Evolutionary conservation across 768 basidiomycete species (phyloP), one percentile per base, ranked within the genome.

Genomic region (Phylloporus sp.): DNA sequence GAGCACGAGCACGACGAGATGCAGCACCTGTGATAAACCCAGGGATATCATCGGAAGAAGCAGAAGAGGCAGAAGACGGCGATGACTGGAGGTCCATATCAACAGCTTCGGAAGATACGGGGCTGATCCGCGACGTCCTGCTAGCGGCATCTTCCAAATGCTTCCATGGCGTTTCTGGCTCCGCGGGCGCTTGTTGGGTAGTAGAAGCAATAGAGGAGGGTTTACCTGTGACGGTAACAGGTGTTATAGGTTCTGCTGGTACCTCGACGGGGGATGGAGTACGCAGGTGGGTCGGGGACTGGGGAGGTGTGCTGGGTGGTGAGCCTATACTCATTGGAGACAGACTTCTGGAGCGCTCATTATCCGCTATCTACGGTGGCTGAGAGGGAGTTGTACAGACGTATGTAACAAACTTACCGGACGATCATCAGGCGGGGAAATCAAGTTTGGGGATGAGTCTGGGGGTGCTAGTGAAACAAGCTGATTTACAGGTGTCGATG

Each of bases 251-350:
- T 1, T 52, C 59, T 23, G 36, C 29, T 10, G 42, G 49, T 8
- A 49, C 40, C 6, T 42, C 47, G 28, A 47, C 31, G 38, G 51
- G 44, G 13, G 47, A 43, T 20, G 56, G 41, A 27, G 31, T 45
- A 35, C 15, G 54, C 1, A 47, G 35, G n/a, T 6, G 45, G 27
- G 52, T 31, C 6, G 59, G 65, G 5, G 65, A 57, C 28, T 57
- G 66, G 39, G 67, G 54, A 31, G 74, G 72, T 10, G 73, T 73
- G 53, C 70, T 74, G 16, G 69, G 56, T 7, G 74, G 63, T 7
- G 80, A 80, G 56, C 78, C 81, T 38, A 84, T 71, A 49, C 84
- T 84, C 81, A 82, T 83, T 1, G 80, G 81, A 43, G 81, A 80
- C 41, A 80, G 68, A 65, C 78, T 84, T 50, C 79, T 70, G 16